A percentile compares a stretch with the other conserved stretches of the same genome.
phyloP scores from a whole-genome alignment of 2,329 filamentous ascomycete species.

The Ascosphaera apis region DNA sequence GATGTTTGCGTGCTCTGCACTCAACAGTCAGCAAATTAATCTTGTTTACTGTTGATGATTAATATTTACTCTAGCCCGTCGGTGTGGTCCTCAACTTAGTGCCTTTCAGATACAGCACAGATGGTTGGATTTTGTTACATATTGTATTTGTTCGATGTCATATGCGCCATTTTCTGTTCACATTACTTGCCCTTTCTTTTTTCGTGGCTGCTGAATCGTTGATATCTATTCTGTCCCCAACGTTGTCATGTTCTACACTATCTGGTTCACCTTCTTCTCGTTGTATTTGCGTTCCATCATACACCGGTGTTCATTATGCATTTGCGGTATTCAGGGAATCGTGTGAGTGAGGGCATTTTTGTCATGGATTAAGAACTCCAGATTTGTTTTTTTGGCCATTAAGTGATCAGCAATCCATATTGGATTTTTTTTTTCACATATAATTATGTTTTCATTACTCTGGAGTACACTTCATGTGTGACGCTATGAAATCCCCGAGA shows the following conservation, averaged over 20 bases:
- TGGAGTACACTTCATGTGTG: too few relatives aligned
- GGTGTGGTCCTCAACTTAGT: neutral
- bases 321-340: neutral
- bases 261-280: neutral
- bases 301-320: neutral
- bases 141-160: neutral
- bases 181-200: neutral
- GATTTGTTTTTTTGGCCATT: neutral
- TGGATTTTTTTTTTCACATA: too few relatives aligned
- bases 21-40: constrained; percentile 77
- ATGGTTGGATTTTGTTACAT: neutral
- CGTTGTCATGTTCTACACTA: neutral
- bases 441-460: too few relatives aligned
- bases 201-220: neutral
- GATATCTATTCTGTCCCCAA: neutral
- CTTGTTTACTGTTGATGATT: constrained; percentile 53
- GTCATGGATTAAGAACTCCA: neutral
- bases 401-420: too few relatives aligned
- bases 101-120: neutral
- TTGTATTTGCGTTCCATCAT: neutral
- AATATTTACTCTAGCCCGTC: neutral
- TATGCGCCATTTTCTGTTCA: neutral
- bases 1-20: constrained; percentile 66
- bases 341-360: neutral
- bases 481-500: too few relatives aligned